A percentile compares a stretch with the other conserved stretches of the same genome.
These are phyloP conservation scores for Pachyrhizus erosus DNA, from an alignment of 306 rosid genomes.

Conservation along the genomic window DNA sequence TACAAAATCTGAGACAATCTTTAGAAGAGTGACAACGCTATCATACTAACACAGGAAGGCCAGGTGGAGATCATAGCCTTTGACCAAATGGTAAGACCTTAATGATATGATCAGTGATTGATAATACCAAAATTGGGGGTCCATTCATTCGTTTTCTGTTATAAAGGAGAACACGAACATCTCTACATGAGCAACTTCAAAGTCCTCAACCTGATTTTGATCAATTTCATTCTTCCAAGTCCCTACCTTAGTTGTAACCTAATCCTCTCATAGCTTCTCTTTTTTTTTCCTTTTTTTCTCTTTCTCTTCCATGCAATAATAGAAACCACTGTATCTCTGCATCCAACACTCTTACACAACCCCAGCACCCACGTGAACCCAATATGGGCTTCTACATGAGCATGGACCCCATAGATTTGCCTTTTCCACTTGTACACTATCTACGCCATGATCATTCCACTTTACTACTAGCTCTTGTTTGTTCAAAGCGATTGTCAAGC, in stretches of 20 bases:
- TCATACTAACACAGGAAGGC: no score
- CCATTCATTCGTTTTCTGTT: background rate
- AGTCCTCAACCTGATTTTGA: background rate
- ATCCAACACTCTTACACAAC: background rate
- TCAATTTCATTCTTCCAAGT: background rate
- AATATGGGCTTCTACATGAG: background rate
- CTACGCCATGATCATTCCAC: background rate
- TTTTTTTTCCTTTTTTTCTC: background rate
- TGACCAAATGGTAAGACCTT: background rate
- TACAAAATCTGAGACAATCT: no score
- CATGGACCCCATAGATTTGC: background rate
- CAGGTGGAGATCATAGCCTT: background rate
- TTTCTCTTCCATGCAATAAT: background rate
- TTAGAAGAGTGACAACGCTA: no score
- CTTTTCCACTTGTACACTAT: background rate
- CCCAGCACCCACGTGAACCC: background rate
- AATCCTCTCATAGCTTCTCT: background rate
- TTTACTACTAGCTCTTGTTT: background rate
- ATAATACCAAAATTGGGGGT: background rate
- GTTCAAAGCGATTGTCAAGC: background rate
- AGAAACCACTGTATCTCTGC: background rate
- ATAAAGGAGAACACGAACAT: background rate
- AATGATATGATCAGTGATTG: background rate
- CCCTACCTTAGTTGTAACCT: background rate
- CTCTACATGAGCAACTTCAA: background rate